Conservation (phyloP, 2,329 filamentous ascomycete species). For the Ophiostoma himal-ulmi region DNA sequence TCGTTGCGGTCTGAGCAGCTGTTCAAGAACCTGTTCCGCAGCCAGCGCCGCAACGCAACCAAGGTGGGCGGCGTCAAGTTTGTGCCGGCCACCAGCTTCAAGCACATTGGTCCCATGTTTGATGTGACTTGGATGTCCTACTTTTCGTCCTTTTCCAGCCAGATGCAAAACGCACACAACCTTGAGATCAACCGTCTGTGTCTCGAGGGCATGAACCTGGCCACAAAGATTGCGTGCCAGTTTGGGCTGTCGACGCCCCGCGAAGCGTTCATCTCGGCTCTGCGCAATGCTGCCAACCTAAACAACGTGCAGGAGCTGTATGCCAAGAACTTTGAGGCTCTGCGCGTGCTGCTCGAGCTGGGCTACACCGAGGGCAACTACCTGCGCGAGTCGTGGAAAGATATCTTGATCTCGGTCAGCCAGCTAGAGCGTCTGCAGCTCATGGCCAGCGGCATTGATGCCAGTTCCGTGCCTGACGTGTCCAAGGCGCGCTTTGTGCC, state of each 20-base stretch:
- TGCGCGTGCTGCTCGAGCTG: conserved; percentile 86
- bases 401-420: conserved; percentile 89
- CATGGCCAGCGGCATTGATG: conserved; percentile 90
- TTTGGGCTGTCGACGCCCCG: conserved; percentile 91
- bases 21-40: conserved; percentile 87
- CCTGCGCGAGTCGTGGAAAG: conserved; percentile 86
- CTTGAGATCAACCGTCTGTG: conserved; percentile 87
- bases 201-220: conserved; percentile 90
- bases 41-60: conserved; percentile 73
- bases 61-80: conserved; percentile 65
- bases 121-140: conserved; percentile 99
- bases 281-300: conserved; percentile 90
- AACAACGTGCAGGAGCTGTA: conserved; percentile 95
- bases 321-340: conserved; percentile 90
- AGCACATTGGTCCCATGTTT: conserved; percentile 97
- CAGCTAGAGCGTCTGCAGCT: conserved; percentile 93
- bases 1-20: conserved; percentile 67
- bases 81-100: conserved; percentile 87
- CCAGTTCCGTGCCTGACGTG: conserved; percentile 85
- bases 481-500: conserved; percentile 71
- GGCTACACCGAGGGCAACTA: conserved; percentile 89
- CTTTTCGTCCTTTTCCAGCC: conserved; percentile 85
- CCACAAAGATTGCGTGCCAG: conserved; percentile 85
- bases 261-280: conserved; percentile 87
- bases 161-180: conserved; percentile 90